Evolutionary conservation across 164 flowering plant genomes (phyloP), one percentile per base, ranked within the genome.

Genomic region (Vitis rotundifolia): DNA sequence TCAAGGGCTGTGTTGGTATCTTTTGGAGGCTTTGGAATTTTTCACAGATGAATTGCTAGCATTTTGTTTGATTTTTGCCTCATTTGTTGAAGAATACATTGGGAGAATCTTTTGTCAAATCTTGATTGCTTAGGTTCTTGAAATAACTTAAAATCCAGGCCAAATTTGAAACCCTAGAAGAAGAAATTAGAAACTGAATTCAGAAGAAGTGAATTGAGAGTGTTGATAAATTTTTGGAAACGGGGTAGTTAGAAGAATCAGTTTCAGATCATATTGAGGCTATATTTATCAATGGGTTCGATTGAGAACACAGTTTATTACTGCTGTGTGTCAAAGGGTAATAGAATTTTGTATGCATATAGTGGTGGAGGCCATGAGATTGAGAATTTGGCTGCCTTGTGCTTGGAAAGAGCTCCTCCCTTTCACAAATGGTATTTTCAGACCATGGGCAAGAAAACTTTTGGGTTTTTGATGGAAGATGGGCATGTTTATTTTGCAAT

Each of bases 401-500:
- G 90, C 71, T 76, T 90, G 77, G 91, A 92, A 65, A 86, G 69
- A 44, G 64, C 81, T 28, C 97, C 97, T 58, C 71, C 85, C 8
- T 88, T 82, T 72, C 97, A 92, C 66, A 72, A 64, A 63, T 86
- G 90, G 89, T 92, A 89, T 72, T 83, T 82, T 75, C 87, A 90
- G 68, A 90, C 90, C 0, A 49, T 76, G 52, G 68, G 77, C 8
- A 84, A 78, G 49, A 83, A 69, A 69, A 90, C 84, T 26, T 90
- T 76, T 76, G 89, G 87, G 9, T 92, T 87, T 74, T 61, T 91
- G 62, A 86, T 89, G 75, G 94, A 93, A 61, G 94, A 87, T 71
- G 94, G 84, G 16, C 79, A 67, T 78, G 83, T 87, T 26, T 89
- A 87, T 69, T 89, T 91, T 63, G 67, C 88, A 9, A 89, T 93